Base-by-base conservation (phyloP, 257 asterid genomes). In the Vinca minor region DNA sequence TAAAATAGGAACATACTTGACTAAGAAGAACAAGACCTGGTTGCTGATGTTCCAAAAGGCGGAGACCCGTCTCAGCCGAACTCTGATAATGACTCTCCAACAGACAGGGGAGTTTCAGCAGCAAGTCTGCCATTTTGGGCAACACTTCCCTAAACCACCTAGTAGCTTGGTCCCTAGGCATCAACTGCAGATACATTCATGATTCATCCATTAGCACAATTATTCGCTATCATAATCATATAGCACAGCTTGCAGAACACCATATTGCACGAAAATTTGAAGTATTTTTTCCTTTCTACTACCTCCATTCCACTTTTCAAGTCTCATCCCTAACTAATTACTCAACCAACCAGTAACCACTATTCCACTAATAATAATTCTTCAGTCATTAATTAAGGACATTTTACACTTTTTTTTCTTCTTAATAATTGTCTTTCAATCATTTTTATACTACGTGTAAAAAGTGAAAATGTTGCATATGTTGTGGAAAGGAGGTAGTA, bases 31-130 rank as follows among this genome's bases (percentile, higher is more conserved):
- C 93, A 46, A 81, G 70, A 68, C 96, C 96, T 0, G 88, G 35
- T 26, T 83, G 83, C 69, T 88, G 96, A n/a, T 85, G 61, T 50
- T 79, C 83, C 87, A 91, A 67, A 64, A 91, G 66, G 44, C 87
- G 79, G 46, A 91, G 90, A 74, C 88, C 79, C 1, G 86, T 79
- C 68, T 71, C 73, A 66, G 60, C 72, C 50, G 81, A 74, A 41
- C 73, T 76, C 73, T 70, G 86, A 79, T 88, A 86, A 69, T 88
- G 96, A 18, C 69, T 59, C 75, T 88, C 96, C 82, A 91, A 76
- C 63, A 88, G 68, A 1, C 62, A 69, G 1, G 98, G 98, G 67
- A 91, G 72, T 62, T 81, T 79, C 76, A 88, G 67, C 38, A 91
- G 80, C 66, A 91, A 77, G 68, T 65, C 78, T 10, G 91, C 88